Conservation (phyloP, 148 eudicot genomes). For the Chenopodium suecicum region DNA sequence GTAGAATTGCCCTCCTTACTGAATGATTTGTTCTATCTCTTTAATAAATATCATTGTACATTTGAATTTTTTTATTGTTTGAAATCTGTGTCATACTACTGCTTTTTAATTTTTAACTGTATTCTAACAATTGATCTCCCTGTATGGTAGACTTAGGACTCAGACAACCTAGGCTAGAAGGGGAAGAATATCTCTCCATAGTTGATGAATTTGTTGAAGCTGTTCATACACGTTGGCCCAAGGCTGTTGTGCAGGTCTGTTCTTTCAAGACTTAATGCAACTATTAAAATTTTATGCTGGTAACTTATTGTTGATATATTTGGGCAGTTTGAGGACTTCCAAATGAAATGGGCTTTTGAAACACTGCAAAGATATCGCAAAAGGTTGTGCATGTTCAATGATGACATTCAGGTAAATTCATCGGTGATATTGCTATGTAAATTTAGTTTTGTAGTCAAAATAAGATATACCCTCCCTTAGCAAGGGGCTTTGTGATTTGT, state of each 20-base stretch:
- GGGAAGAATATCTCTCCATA: conserved; percentile 82
- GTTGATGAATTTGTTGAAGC: conserved; percentile 99
- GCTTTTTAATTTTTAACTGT: background rate
- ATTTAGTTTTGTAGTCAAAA: background rate
- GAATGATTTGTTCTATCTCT: background rate
- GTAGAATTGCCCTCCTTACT: conserved; percentile 2
- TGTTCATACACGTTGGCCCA: conserved; percentile 95
- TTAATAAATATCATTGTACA: background rate
- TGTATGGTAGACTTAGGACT: conserved; percentile 79
- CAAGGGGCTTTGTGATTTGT: background rate
- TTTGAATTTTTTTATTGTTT: background rate
- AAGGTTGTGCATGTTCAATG: conserved; percentile 97
- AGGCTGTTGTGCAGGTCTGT: conserved; percentile 95
- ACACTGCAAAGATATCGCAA: conserved; percentile 82
- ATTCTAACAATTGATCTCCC: conserved; percentile 14
- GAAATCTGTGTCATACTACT: background rate
- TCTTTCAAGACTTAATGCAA: conserved; percentile 20
- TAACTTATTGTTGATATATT: conserved; percentile 10
- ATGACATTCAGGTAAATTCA: conserved; percentile 81
- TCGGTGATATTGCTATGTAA: background rate
- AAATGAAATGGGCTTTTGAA: conserved; percentile 99
- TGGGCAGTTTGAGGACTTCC: conserved; percentile 96
- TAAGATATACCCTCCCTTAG: background rate
- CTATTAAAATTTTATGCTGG: conserved; percentile 16
- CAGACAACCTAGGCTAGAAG: conserved; percentile 86